Evolutionary conservation across 2,329 filamentous ascomycete genomes (phyloP).

Genomic region (Neonectria faginata): DNA sequence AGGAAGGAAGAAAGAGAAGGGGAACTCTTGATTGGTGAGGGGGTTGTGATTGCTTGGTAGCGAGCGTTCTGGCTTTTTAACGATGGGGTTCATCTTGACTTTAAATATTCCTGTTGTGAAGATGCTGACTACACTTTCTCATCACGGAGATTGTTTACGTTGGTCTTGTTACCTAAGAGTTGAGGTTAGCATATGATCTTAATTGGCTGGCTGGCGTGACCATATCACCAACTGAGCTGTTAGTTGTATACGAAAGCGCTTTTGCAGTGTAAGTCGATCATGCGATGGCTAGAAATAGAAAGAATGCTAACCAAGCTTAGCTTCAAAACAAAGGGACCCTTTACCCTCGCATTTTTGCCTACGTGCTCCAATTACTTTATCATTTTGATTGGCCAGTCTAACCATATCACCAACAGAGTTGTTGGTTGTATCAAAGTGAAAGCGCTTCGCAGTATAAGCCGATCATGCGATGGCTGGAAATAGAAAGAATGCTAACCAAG

Average conservation of each 20-base stretch:
- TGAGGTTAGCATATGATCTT: neutral
- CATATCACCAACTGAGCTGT: neutral
- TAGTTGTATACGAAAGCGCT: neutral
- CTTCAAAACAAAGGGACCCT: neutral
- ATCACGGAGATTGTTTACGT: neutral
- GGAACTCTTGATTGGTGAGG: neutral
- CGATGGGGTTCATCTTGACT: neutral
- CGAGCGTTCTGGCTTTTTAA: neutral
- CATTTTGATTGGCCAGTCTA: too few relatives aligned
- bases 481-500: neutral
- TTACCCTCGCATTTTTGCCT: too few relatives aligned
- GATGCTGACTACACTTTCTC: neutral
- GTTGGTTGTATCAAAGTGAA: neutral
- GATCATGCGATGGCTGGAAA: neutral
- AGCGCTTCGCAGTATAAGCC: neutral
- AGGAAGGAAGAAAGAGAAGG: neutral
- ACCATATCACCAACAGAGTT: neutral
- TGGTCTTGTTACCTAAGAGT: constrained; percentile 1
- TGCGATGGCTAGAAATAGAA: neutral
- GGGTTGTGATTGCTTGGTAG: neutral
- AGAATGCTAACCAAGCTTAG: neutral
- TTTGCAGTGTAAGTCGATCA: neutral
- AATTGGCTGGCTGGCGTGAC: neutral
- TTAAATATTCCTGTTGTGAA: neutral
- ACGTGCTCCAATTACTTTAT: too few relatives aligned